Evolutionary conservation across 805 yeast genomes (phyloP), one percentile per base, ranked within the genome.

Genomic region (Ogataea glucozyma): DNA sequence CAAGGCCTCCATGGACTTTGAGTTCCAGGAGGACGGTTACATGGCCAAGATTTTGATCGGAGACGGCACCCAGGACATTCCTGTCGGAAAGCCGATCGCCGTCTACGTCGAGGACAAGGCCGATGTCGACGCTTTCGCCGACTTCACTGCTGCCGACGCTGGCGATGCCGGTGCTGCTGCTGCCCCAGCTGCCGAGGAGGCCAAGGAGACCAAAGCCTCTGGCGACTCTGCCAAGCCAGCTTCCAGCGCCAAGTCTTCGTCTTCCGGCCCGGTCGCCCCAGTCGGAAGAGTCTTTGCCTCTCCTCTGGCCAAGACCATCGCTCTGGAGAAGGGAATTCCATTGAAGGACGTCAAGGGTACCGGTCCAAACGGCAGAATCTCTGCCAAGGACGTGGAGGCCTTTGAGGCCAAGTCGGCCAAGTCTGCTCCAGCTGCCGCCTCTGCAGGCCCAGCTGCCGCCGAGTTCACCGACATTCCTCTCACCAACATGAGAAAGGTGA

Each of bases 1-100:
- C 68, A 90, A 90, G 75, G 97, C 98, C 41, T 82, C 89, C 48
- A 91, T 90, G 97, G 98, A 90, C 72, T 91, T 88, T 57, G 98
- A 90, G 71, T 91, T 90, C 76, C 97, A 90, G 73, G 98, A 90
- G 61, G 99, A 91, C 51, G 97, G 97, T 40, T 89, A 61, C 71
- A 71, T 89, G 60, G 97, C 97, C 51, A 88, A 89, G 74, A 84
- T 87, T 57, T 70, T 89, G 52, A 77, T 88, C 48, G 88, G 78
- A 23, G 88, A 80, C 46, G 96, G 97, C 42, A 70, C 96, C 41
- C 83, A 88, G 67, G 97, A 91, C 61, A 73, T 91, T 41, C 93
- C 95, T 27, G 96, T 93, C 36, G 95, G 95, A 60, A 82, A 84
- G 70, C 98, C 99, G 60, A 86, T 93, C 65, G 99, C 96, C 49